phyloP scores from a whole-genome alignment of 768 basidiomycete genomes.

The Podaxis rugospora region DNA sequence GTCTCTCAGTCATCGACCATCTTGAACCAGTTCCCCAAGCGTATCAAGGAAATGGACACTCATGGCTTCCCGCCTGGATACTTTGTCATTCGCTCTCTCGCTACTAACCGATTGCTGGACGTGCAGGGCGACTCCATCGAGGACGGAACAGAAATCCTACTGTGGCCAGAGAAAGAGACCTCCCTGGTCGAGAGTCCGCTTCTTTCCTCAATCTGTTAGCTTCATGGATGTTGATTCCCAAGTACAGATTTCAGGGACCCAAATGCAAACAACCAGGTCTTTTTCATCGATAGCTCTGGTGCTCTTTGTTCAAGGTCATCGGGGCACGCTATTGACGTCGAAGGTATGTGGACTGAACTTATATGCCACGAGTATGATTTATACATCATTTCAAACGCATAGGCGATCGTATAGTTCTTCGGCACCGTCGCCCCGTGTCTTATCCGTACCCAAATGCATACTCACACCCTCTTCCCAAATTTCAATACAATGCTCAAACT shows the following conservation, averaged over 20 bases:
- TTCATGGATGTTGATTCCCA: not conserved
- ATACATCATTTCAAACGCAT: not conserved
- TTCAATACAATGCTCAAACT: conserved; percentile 50
- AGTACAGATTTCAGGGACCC: conserved; percentile 40
- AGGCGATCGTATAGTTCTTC: conserved; percentile 67
- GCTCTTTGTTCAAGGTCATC: conserved; percentile 73
- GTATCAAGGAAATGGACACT: conserved; percentile 14
- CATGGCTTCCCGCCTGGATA: conserved; percentile 53
- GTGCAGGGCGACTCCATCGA: conserved; percentile 47
- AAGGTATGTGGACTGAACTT: conserved; percentile 40
- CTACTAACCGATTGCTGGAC: conserved; percentile 52
- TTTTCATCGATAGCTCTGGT: conserved; percentile 78
- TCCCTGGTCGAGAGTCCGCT: conserved; percentile 73
- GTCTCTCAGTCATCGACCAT: not conserved
- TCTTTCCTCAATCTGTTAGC: not conserved
- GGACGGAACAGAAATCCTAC: conserved; percentile 57
- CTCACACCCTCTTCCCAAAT: conserved; percentile 72
- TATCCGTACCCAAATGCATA: conserved; percentile 75
- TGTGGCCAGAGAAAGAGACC: conserved; percentile 72
- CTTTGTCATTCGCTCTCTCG: conserved; percentile 57
- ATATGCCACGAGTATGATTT: not conserved
- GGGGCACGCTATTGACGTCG: conserved; percentile 79
- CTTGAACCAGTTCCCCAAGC: not conserved
- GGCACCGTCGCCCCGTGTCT: conserved; percentile 74
- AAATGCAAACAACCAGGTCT: conserved; percentile 75